These are phyloP conservation scores for Borealophlyctis nickersoniae DNA, from an alignment of 192 early-diverging fungal genomes.

Conservation along the genomic window DNA sequence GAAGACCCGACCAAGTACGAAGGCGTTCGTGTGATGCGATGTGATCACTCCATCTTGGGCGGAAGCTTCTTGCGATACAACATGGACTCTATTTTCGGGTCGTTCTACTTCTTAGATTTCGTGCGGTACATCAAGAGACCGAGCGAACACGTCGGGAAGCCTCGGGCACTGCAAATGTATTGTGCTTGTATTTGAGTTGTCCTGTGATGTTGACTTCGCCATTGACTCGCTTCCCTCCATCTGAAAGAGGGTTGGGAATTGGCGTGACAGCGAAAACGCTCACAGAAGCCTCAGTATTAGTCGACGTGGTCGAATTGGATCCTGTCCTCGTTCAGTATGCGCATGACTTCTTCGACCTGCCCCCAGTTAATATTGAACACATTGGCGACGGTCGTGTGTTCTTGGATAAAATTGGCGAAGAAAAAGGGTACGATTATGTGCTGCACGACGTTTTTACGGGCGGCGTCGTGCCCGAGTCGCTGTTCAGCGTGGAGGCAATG, in stretches of 20 bases:
- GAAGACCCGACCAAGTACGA: constrained; percentile 50
- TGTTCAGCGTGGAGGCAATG: constrained; percentile 76
- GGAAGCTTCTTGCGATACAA: constrained; percentile 64
- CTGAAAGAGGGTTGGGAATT: constrained; percentile 69
- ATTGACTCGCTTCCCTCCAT: neutral
- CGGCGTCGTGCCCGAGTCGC: constrained; percentile 65
- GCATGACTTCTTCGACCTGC: constrained; percentile 64
- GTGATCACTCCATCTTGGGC: constrained; percentile 86
- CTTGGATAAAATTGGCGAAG: constrained; percentile 46
- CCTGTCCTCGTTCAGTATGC: constrained; percentile 70
- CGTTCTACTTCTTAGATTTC: constrained; percentile 83
- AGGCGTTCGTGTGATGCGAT: constrained; percentile 70
- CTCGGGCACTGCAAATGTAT: constrained; percentile 1
- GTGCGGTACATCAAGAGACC: constrained; percentile 47
- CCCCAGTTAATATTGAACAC: constrained; percentile 44
- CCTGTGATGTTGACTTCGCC: constrained; percentile 6
- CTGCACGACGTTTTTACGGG: constrained; percentile 95
- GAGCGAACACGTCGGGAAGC: constrained; percentile 20
- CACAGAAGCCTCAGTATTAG: constrained; percentile 42
- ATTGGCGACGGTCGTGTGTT: constrained; percentile 75
- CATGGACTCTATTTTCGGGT: constrained; percentile 71
- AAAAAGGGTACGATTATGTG: constrained; percentile 72
- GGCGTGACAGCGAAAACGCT: constrained; percentile 72
- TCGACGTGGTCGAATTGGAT: constrained; percentile 87
- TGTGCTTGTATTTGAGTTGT: constrained; percentile 11